phyloP scores from a whole-genome alignment of 371 early-diverging fungal genomes.

The Lichtheimia ornata region DNA sequence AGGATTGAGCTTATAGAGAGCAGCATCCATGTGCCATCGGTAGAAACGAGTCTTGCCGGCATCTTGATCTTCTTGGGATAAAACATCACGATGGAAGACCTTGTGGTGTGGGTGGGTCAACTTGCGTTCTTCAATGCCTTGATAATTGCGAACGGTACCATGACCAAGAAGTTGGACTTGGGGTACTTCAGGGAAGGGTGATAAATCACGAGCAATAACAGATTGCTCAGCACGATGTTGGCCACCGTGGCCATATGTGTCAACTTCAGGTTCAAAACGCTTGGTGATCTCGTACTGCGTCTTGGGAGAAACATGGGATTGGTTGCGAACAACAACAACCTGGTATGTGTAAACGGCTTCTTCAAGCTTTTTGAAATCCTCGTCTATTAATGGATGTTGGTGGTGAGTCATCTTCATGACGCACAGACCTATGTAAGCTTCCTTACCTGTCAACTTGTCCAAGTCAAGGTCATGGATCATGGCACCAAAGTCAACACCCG shows the following conservation, averaged over 20 bases:
- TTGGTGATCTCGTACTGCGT: conserved; percentile 47
- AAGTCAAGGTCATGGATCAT: conserved; percentile 43
- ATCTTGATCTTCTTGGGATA: conserved; percentile 43
- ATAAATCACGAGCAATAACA: conserved; percentile 47
- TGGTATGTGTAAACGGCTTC: conserved; percentile 51
- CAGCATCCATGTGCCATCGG: conserved; percentile 59
- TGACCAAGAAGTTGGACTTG: conserved; percentile 51
- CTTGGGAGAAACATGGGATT: conserved; percentile 39
- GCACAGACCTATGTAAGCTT: no score
- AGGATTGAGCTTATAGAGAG: conserved; percentile 46
- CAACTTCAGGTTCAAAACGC: conserved; percentile 48
- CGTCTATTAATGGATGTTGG: conserved; percentile 20
- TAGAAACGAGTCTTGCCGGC: conserved; percentile 48
- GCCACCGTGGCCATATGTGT: conserved; percentile 47
- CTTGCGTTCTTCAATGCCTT: conserved; percentile 45
- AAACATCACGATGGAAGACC: conserved; percentile 36
- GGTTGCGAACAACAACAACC: conserved; percentile 44
- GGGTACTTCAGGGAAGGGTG: conserved; percentile 43
- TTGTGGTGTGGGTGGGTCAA: conserved; percentile 44
- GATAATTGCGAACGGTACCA: conserved; percentile 41
- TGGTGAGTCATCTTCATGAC: no score
- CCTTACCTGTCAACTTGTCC: conserved; percentile 41
- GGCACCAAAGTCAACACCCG: conserved; percentile 52
- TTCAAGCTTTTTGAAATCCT: conserved; percentile 43
- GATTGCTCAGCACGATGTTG: conserved; percentile 42